Evolutionary conservation across 441 rosid species (phyloP), one percentile per base, ranked within the genome.

Genomic region (Raphanus hybrid): DNA sequence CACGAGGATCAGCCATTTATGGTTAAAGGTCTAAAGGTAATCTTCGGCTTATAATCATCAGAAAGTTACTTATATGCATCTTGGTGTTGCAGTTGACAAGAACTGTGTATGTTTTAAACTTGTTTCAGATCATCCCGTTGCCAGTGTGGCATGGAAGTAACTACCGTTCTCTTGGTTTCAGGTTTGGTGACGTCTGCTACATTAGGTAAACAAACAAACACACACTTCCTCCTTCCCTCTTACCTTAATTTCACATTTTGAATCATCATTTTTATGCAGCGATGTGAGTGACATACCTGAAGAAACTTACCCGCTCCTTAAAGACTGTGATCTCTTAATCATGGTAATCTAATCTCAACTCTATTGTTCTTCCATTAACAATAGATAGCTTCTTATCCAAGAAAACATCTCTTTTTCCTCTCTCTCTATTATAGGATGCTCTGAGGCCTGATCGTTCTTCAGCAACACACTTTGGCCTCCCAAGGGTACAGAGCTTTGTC

Each of bases 71-170:
- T 23, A 23, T 23, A 23, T 23, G 26, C 26, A 23, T 23, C 26
- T 23, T 23, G 26, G 26, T 23, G 26, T 23, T 23, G 26, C 26
- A 23, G 2, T 23, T 23, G 26, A 23, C 45, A 39, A 27, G 23
- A 11, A 48, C 27, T 3, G n/a, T 29, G 35, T 43, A n/a, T 41
- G 48, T 41, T 41, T 16, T 16, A 16, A 16, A 16, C 18, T 16
- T 16, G 18, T 16, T 16, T 64, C 87, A 92, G 97, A 57, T 91
- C 81, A 89, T 82, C 58, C 99, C 99, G 26, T 84, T 94, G 85
- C 97, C 97, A 5, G 94, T 94, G 77, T 94, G 99, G 97, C 97
- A 94, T 83, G 97, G 97, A 58, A 81, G 70, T 74, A 84, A 82
- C 72, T 92, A 90, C 77, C 89, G 94, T 34, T 92, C 93, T 32